A percentile compares a stretch with the other conserved stretches of the same genome.
Conservation (phyloP, 352 stramenopile species). For the Phytophthora sojae region DNA sequence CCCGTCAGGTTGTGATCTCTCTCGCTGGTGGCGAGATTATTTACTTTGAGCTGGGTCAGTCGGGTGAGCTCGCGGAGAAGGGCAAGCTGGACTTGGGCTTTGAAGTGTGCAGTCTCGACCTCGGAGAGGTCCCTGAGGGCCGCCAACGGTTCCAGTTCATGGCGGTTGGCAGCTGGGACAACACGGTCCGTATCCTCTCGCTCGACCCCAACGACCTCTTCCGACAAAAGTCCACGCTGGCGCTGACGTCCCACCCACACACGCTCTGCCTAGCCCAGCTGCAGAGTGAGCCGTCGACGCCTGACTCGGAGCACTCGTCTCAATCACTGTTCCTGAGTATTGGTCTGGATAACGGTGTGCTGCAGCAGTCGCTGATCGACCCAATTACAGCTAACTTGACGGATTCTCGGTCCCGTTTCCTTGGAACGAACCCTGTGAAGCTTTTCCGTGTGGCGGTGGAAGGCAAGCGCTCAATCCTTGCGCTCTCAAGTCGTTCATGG, state of each 20-base stretch:
- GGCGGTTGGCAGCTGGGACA: slow-evolving; percentile 95
- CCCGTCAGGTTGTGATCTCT: slow-evolving; percentile 97
- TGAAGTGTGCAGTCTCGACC: slow-evolving; percentile 98
- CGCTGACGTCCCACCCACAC: slow-evolving; percentile 84
- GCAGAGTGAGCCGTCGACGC: slow-evolving; percentile 75
- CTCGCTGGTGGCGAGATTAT: slow-evolving; percentile 96
- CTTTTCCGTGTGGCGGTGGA: slow-evolving; percentile 94
- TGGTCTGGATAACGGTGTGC: slow-evolving; percentile 95
- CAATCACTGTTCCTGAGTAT: slow-evolving; percentile 86
- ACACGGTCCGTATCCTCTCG: slow-evolving; percentile 94
- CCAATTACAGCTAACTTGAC: slow-evolving; percentile 84
- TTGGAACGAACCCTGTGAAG: slow-evolving; percentile 95
- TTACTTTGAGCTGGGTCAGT: slow-evolving; percentile 98
- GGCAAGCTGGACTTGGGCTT: slow-evolving; percentile 95
- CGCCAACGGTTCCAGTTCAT: slow-evolving; percentile 96
- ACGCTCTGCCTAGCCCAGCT: slow-evolving; percentile 83
- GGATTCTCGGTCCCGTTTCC: slow-evolving; percentile 93
- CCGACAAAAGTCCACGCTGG: slow-evolving; percentile 84
- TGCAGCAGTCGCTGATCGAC: slow-evolving; percentile 94
- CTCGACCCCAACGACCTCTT: slow-evolving; percentile 94
- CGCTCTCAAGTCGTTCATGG: slow-evolving; percentile 96
- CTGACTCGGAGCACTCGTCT: slow-evolving; percentile 60
- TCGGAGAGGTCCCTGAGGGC: slow-evolving; percentile 95
- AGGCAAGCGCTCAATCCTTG: slow-evolving; percentile 92
- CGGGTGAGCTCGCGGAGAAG: slow-evolving; percentile 94